Percentiles rank a stretch among this genome's conserved stretches.
phyloP scores from a whole-genome alignment of 345 rosid species.

The Citrus mangshanensis region DNA sequence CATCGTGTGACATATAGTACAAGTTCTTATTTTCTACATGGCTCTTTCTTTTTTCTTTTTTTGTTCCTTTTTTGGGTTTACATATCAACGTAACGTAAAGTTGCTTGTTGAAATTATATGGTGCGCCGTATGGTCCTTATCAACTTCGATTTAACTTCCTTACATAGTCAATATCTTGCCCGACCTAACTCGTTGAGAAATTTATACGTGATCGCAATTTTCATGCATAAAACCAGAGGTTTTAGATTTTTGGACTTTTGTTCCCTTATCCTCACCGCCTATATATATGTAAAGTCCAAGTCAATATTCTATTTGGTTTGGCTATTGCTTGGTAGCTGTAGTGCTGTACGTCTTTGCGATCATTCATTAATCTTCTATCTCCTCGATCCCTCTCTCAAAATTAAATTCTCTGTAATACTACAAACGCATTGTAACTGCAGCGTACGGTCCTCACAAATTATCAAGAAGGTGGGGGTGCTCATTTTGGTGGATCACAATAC shows the following conservation, averaged over 20 bases:
- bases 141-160: conserved; percentile 20
- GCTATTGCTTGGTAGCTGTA: background rate
- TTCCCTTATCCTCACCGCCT: conserved; percentile 22
- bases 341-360: background rate
- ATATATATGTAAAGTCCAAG: background rate
- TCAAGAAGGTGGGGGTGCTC: background rate
- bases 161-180: conserved; percentile 12
- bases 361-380: background rate
- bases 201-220: background rate
- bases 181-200: conserved; percentile 33
- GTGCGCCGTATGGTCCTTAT: conserved; percentile 15
- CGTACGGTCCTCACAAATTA: background rate
- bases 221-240: background rate
- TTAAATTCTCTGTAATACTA: background rate
- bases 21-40: background rate
- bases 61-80: background rate
- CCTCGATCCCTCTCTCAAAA: background rate
- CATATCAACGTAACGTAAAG: background rate
- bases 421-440: background rate
- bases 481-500: background rate
- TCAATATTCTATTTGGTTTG: background rate
- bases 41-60: too few species aligned
- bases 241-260: conserved; percentile 13
- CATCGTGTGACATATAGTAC: background rate
- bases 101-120: background rate